These are phyloP conservation scores for Ocimum tenuiflorum DNA, from an alignment of 257 asterid genomes.

Conservation along the genomic window DNA sequence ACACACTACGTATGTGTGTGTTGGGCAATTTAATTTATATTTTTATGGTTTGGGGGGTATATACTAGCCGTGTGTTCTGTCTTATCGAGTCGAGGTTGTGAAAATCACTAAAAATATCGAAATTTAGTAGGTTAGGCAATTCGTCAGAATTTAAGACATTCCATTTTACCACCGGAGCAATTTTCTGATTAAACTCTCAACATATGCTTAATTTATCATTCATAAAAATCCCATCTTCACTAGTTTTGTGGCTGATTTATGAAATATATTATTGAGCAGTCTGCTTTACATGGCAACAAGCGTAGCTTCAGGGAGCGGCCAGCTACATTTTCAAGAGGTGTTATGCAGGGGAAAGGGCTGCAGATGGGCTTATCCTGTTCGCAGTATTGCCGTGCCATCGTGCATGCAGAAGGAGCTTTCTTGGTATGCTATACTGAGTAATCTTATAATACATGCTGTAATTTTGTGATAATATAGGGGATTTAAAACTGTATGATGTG, in stretches of 20 bases:
- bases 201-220: neutral
- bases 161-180: neutral
- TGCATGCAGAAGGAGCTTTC: conserved; percentile 42
- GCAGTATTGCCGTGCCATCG: conserved; percentile 31
- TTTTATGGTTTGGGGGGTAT: neutral
- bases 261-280: conserved; percentile 26
- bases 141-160: neutral
- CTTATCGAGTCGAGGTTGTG: neutral
- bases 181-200: neutral
- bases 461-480: neutral
- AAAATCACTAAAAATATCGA: neutral
- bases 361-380: conserved; percentile 36
- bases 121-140: too few species aligned
- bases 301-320: conserved; percentile 53
- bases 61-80: neutral
- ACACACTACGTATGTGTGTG: neutral
- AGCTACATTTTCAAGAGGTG: conserved; percentile 40
- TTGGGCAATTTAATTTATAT: neutral
- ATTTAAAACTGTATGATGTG: too few species aligned
- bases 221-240: too few species aligned
- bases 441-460: neutral
- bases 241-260: neutral
- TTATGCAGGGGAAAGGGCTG: conserved; percentile 32
- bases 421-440: conserved; percentile 41
- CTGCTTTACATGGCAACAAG: conserved; percentile 52